These are phyloP conservation scores for Sicyos baderoa DNA, from an alignment of 306 rosid genomes.

Conservation along the genomic window DNA sequence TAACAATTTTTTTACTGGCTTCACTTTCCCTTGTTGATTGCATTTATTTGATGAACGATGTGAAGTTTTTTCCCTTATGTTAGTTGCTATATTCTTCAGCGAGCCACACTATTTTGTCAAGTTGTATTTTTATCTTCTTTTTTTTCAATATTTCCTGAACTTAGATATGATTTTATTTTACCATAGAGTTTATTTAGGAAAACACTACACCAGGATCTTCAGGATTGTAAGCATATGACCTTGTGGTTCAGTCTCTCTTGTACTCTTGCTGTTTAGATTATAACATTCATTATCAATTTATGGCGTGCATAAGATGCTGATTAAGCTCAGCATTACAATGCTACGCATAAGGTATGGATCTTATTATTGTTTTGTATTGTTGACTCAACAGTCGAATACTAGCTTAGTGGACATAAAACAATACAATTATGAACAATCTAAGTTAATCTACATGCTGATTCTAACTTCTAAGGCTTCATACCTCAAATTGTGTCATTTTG, in stretches of 20 bases:
- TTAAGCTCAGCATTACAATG: not conserved
- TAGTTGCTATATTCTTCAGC: not conserved
- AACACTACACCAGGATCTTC: not conserved
- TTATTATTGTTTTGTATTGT: not conserved
- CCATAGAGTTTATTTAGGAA: not conserved
- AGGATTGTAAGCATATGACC: not conserved
- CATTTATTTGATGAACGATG: not conserved
- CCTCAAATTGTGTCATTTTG: not conserved
- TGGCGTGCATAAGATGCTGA: slow-evolving; percentile 10
- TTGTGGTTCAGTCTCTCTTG: no score
- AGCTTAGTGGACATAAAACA: not conserved
- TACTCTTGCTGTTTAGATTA: no score
- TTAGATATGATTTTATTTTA: not conserved
- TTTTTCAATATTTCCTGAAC: not conserved
- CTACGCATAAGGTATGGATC: not conserved
- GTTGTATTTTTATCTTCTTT: not conserved
- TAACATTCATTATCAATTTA: no score
- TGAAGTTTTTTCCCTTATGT: not conserved
- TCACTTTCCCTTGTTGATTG: not conserved
- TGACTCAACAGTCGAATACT: not conserved
- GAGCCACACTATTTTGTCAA: not conserved
- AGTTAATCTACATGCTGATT: not conserved
- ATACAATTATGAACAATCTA: not conserved
- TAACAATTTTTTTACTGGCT: not conserved
- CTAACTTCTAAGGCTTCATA: not conserved